A percentile compares a stretch with the other conserved stretches of the same genome.
Evolutionary conservation across 1,284 basidiomycete species (phyloP).

Genomic region (Ceratobasidium papillatum): DNA sequence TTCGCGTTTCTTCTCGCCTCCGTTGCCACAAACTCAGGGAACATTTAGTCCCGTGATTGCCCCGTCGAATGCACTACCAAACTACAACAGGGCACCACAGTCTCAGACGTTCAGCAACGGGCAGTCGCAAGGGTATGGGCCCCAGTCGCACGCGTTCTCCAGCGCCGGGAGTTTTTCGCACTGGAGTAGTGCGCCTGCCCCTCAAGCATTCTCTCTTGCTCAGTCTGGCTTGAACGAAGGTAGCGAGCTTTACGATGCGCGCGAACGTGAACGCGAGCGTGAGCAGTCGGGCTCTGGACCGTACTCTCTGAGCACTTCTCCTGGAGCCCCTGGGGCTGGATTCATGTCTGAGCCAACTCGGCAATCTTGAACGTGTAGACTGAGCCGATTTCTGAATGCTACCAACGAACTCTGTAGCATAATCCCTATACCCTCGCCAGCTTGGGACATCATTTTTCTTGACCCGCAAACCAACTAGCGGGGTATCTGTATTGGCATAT

Average conservation of each 20-base stretch:
- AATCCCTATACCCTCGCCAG: slow-evolving; percentile 26
- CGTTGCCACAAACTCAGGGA: slow-evolving; percentile 17
- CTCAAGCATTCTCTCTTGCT: slow-evolving; percentile 34
- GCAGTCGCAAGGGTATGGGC: slow-evolving; percentile 19
- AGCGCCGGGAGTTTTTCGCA: slow-evolving; percentile 40
- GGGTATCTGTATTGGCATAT: slow-evolving; percentile 36
- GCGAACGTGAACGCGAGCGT: slow-evolving; percentile 60
- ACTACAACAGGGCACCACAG: slow-evolving; percentile 28
- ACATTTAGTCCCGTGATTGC: slow-evolving; percentile 32
- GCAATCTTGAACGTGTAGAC: neutral
- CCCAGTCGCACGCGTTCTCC: slow-evolving; percentile 37
- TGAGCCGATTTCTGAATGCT: neutral
- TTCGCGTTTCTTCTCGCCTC: slow-evolving; percentile 35
- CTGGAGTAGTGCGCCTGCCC: slow-evolving; percentile 32
- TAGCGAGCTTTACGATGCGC: slow-evolving; percentile 37
- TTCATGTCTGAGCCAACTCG: slow-evolving; percentile 17
- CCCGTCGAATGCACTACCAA: slow-evolving; percentile 5
- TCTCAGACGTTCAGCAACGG: slow-evolving; percentile 28
- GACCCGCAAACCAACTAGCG: neutral
- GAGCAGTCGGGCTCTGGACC: slow-evolving; percentile 49
- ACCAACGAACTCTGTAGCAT: neutral
- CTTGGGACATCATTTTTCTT: slow-evolving; percentile 10
- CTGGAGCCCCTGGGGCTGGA: slow-evolving; percentile 22
- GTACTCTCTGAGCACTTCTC: slow-evolving; percentile 30
- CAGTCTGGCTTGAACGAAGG: slow-evolving; percentile 43